Percentiles rank a stretch among this genome's conserved stretches.
Evolutionary conservation across 129 eudicot genomes (phyloP).

Genomic region (Flaveria brownii): DNA sequence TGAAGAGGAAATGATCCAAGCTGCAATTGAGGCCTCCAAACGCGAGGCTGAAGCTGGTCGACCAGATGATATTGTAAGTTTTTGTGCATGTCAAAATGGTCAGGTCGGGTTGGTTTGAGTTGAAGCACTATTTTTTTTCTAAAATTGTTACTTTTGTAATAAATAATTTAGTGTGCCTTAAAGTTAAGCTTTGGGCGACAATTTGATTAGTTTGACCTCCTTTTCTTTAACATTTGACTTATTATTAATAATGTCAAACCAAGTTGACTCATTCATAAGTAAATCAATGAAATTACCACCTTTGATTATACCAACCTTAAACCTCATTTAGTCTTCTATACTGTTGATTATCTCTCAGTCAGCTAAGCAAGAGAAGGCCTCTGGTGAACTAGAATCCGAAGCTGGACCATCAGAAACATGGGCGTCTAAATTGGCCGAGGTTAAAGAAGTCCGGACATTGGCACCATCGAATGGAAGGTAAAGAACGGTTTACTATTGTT

Average conservation of each 20-base stretch:
- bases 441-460: slow-evolving; percentile 42
- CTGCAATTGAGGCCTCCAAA: slow-evolving; percentile 98
- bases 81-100: background rate
- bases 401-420: slow-evolving; percentile 48
- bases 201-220: background rate
- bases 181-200: background rate
- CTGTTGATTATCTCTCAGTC: slow-evolving; percentile 46
- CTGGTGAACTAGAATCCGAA: slow-evolving; percentile 42
- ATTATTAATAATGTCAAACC: background rate
- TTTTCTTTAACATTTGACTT: background rate
- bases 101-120: background rate
- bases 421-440: slow-evolving; percentile 37
- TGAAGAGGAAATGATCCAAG: slow-evolving; percentile 95
- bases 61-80: slow-evolving; percentile 26
- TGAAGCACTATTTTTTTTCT: background rate
- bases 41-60: slow-evolving; percentile 59
- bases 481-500: background rate
- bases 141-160: background rate
- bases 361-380: slow-evolving; percentile 62
- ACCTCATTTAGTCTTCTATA: slow-evolving; percentile 13
- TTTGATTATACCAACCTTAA: background rate
- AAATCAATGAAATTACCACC: slow-evolving; percentile 7
- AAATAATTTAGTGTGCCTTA: background rate
- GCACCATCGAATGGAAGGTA: slow-evolving; percentile 60
- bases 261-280: background rate